Conservation (phyloP, 306 rosid genomes). For the Ammopiptanthus mongolicus region DNA sequence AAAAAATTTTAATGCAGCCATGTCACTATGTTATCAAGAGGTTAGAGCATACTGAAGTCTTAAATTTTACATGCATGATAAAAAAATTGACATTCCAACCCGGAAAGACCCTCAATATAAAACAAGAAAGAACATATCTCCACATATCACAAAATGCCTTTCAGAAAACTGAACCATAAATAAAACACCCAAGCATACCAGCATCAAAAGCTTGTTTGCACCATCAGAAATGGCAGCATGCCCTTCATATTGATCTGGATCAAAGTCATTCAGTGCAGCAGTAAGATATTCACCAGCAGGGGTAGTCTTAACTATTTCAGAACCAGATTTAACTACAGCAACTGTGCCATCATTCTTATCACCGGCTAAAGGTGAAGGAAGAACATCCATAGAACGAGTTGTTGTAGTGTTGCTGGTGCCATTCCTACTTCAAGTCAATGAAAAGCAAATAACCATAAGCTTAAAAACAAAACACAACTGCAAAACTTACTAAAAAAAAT, state of each 20-base stretch:
- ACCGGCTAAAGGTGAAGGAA: conserved; percentile 54
- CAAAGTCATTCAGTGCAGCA: conserved; percentile 84
- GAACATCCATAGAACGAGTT: conserved; percentile 49
- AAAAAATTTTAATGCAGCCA: not conserved
- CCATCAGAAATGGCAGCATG: conserved; percentile 98
- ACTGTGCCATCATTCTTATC: conserved; percentile 75
- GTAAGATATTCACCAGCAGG: conserved; percentile 99
- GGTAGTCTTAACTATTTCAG: conserved; percentile 65
- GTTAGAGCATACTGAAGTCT: not conserved
- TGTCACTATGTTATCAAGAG: too few relatives aligned
- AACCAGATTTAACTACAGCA: conserved; percentile 77
- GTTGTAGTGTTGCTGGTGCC: conserved; percentile 35
- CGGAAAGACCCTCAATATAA: not conserved
- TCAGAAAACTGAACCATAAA: conserved; percentile 7
- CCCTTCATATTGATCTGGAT: conserved; percentile 92
- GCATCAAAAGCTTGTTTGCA: conserved; percentile 98
- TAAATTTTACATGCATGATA: not conserved
- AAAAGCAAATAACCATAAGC: conserved; percentile 11
- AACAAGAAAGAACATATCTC: conserved; percentile 14
- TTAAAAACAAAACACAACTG: conserved; percentile 2
- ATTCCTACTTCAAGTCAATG: conserved; percentile 48
- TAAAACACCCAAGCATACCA: conserved; percentile 52
- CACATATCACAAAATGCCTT: not conserved
- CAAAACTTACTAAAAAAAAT: conserved; percentile 14
- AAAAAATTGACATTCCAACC: not conserved